Conservation (phyloP, 164 flowering plant species). For the Liquidambar formosana region DNA sequence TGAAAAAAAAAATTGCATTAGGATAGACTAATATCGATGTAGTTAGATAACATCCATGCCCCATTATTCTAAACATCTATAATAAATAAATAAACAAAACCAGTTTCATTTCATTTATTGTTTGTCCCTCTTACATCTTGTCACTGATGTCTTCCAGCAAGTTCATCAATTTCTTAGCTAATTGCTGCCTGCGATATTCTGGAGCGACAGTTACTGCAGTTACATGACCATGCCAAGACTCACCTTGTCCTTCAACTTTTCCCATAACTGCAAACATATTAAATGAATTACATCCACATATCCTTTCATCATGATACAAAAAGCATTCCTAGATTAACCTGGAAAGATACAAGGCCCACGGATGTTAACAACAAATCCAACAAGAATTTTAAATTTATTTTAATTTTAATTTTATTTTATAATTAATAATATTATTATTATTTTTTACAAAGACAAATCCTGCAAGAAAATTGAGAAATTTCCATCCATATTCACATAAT, state of each 20-base stretch:
- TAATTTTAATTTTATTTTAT: too few species aligned
- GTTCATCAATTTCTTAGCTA: conserved; percentile 93
- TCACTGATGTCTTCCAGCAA: conserved; percentile 88
- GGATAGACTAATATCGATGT: neutral
- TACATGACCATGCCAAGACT: conserved; percentile 99
- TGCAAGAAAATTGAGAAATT: too few species aligned
- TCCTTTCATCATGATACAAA: neutral
- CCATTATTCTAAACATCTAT: neutral
- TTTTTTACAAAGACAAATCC: too few species aligned
- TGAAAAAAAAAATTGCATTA: neutral
- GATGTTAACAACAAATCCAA: neutral
- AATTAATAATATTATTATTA: too few species aligned
- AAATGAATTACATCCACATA: neutral
- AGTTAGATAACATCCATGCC: neutral
- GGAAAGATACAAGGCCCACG: neutral
- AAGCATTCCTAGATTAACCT: neutral
- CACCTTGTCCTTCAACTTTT: conserved; percentile 98
- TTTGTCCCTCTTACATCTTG: conserved; percentile 63
- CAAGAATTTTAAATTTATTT: neutral
- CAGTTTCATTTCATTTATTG: neutral
- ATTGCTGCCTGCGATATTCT: conserved; percentile 85
- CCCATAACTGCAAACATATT: conserved; percentile 77
- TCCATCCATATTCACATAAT: too few species aligned
- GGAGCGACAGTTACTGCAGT: conserved; percentile 94
- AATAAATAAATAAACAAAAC: neutral